These are phyloP conservation scores for Pulicaria dysenterica DNA, from an alignment of 129 eudicot species.

Conservation along the genomic window DNA sequence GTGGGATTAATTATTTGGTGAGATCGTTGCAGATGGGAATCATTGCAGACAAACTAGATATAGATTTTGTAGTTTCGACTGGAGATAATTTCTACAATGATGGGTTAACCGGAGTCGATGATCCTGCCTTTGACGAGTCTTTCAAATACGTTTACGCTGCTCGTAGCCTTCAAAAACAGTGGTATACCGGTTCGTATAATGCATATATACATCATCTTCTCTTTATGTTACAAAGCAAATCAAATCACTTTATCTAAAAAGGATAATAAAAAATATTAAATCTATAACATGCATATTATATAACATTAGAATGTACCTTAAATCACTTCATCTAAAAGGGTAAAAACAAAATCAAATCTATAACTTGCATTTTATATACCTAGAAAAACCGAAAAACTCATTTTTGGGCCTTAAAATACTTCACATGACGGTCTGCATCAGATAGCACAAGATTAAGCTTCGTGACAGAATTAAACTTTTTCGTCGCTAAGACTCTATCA, in stretches of 20 bases:
- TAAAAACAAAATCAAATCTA: too few relatives aligned
- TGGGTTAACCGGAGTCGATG: constrained; percentile 50
- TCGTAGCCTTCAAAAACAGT: constrained; percentile 68
- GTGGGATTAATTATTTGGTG: constrained; percentile 30
- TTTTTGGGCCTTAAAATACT: too few relatives aligned
- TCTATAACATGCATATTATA: neutral
- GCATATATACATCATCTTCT: neutral
- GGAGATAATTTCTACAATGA: constrained; percentile 73
- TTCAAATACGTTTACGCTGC: constrained; percentile 54
- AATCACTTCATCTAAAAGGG: too few relatives aligned
- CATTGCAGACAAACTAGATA: constrained; percentile 52
- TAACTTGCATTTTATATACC: too few relatives aligned
- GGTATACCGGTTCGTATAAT: constrained; percentile 49
- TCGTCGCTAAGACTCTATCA: neutral
- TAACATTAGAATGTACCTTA: too few relatives aligned
- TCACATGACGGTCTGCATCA: too few relatives aligned
- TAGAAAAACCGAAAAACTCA: too few relatives aligned
- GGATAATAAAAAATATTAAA: too few relatives aligned
- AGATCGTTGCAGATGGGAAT: constrained; percentile 70
- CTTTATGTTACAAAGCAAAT: neutral
- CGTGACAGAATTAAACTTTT: neutral
- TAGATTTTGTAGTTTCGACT: constrained; percentile 74
- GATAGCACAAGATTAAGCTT: too few relatives aligned
- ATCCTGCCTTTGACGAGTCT: constrained; percentile 56
- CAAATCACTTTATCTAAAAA: too few relatives aligned